A percentile compares a stretch with the other conserved stretches of the same genome.
Conservation (phyloP, 345 rosid species). For the Litchi chinensis region DNA sequence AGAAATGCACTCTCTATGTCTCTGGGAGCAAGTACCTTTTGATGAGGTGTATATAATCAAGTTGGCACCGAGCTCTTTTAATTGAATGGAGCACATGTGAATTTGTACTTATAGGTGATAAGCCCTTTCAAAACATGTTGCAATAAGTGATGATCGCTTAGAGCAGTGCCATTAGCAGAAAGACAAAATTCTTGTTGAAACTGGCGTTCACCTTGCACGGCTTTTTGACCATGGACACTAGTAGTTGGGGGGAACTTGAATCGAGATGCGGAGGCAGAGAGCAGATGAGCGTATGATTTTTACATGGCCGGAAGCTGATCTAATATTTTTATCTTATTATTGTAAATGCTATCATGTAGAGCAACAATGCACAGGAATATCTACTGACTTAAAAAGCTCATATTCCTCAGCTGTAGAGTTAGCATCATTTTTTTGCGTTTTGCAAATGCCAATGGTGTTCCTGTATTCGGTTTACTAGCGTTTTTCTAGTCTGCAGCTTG, state of each 20-base stretch:
- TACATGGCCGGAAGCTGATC: conserved; percentile 8
- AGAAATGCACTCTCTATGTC: not conserved
- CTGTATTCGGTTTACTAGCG: not conserved
- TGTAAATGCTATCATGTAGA: conserved; percentile 33
- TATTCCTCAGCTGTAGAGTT: not conserved
- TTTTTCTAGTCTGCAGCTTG: not conserved
- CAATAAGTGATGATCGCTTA: no score
- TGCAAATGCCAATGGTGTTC: not conserved
- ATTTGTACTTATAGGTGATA: not conserved
- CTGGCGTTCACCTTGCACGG: conserved; percentile 2
- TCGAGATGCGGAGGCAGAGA: not conserved
- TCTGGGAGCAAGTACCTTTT: not conserved
- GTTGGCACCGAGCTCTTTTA: not conserved
- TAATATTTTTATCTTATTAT: not conserved
- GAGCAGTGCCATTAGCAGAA: not conserved
- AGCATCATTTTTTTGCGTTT: conserved; percentile 5
- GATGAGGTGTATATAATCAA: not conserved
- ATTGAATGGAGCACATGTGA: not conserved
- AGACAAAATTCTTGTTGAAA: not conserved
- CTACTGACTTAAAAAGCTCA: not conserved
- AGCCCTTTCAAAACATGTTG: not conserved
- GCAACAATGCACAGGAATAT: conserved; percentile 13
- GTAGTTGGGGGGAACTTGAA: not conserved
- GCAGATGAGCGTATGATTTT: conserved; percentile 17
- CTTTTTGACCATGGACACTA: not conserved